Evolutionary conservation across 192 early-diverging fungal genomes (phyloP).

Genomic region (Coemansia sp.): DNA sequence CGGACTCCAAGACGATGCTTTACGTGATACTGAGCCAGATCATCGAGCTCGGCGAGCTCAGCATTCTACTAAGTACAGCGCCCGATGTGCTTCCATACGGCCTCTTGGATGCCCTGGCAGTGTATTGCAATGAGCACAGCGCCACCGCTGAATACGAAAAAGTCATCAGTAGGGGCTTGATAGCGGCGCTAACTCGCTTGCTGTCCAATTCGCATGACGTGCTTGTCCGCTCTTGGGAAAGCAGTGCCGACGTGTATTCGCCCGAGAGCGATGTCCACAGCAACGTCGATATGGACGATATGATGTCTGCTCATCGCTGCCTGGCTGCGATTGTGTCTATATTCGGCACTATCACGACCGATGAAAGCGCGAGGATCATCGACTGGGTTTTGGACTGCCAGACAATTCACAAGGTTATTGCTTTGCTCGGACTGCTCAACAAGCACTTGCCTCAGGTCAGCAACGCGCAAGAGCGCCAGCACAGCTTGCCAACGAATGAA

Average conservation of each 20-base stretch:
- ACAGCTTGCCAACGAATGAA: background rate
- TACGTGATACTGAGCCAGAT: slow-evolving; percentile 25
- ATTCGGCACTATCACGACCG: slow-evolving; percentile 20
- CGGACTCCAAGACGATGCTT: slow-evolving; percentile 28
- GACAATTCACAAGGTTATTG: slow-evolving; percentile 9
- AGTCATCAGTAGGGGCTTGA: background rate
- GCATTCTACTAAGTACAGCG: slow-evolving; percentile 4
- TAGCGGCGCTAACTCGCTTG: background rate
- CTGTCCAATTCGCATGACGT: background rate
- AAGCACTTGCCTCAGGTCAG: slow-evolving; percentile 33
- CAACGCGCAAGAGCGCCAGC: slow-evolving; percentile 1
- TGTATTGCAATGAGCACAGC: slow-evolving; percentile 32
- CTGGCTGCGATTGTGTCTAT: slow-evolving; percentile 15
- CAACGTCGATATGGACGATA: slow-evolving; percentile 7
- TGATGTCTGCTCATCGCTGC: slow-evolving; percentile 23
- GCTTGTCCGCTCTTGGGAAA: slow-evolving; percentile 19
- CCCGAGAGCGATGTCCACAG: background rate
- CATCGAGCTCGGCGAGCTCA: slow-evolving; percentile 11
- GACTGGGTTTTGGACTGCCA: slow-evolving; percentile 9
- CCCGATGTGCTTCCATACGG: slow-evolving; percentile 13
- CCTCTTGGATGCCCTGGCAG: slow-evolving; percentile 30
- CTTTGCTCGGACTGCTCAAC: slow-evolving; percentile 33
- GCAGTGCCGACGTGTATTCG: background rate
- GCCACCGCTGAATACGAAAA: background rate
- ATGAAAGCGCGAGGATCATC: slow-evolving; percentile 1